Evolutionary conservation across 768 basidiomycete genomes (phyloP).

Genomic region (Trametes meyenii): DNA sequence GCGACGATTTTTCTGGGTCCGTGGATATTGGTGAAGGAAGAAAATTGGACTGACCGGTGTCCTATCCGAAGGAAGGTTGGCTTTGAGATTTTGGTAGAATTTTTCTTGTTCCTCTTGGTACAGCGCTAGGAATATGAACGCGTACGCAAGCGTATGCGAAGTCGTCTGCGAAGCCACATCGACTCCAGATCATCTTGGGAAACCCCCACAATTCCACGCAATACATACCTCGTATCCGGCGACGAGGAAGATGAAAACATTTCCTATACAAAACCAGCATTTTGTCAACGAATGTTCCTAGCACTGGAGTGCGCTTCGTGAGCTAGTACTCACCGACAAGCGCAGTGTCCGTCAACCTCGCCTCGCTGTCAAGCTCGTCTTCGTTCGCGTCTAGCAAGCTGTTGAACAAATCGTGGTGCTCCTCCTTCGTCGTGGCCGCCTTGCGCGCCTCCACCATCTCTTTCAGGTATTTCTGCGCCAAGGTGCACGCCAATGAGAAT

Average conservation of each 20-base stretch:
- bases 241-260: constrained; percentile 49
- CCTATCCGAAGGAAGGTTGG: constrained; percentile 29
- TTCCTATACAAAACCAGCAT: constrained; percentile 25
- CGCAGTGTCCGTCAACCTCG: constrained; percentile 45
- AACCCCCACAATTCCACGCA: background rate
- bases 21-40: background rate
- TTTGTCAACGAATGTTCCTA: background rate
- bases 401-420: constrained; percentile 53
- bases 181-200: background rate
- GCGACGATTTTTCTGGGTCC: too few species aligned
- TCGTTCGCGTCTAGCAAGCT: constrained; percentile 52
- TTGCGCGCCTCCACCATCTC: constrained; percentile 55
- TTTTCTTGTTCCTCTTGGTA: constrained; percentile 44
- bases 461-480: constrained; percentile 44
- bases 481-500: background rate
- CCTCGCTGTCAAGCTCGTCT: constrained; percentile 32
- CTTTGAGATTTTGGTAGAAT: constrained; percentile 38
- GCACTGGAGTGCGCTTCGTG: background rate
- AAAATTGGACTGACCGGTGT: constrained; percentile 28
- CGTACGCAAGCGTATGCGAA: constrained; percentile 37
- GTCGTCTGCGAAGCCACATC: constrained; percentile 33
- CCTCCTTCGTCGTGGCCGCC: constrained; percentile 35
- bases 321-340: constrained; percentile 37
- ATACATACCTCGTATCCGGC: constrained; percentile 50
- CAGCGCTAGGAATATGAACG: constrained; percentile 41